Evolutionary conservation across 805 yeast species (phyloP).

Genomic region (Candida manassasensis): DNA sequence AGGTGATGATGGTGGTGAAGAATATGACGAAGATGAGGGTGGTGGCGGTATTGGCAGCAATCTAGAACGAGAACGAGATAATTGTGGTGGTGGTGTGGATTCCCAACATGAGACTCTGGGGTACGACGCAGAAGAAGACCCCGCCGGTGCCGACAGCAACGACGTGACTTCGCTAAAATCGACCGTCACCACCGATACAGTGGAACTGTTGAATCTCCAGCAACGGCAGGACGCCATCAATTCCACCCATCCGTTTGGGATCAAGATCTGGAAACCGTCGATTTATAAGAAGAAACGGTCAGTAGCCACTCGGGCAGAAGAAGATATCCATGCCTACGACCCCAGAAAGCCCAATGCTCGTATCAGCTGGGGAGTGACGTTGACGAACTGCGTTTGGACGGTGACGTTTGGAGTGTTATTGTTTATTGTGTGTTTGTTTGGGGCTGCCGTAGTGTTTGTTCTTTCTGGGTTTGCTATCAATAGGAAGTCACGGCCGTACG

Average conservation of each 20-base stretch:
- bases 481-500: conserved; percentile 57
- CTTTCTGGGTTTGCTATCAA: conserved; percentile 38
- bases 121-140: too few species aligned
- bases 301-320: conserved; percentile 85
- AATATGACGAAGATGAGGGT: conserved; percentile 12
- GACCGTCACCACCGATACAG: conserved; percentile 40
- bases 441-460: conserved; percentile 44
- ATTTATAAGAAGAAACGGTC: conserved; percentile 88
- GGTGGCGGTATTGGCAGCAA: conserved; percentile 7
- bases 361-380: conserved; percentile 56
- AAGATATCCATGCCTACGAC: conserved; percentile 81
- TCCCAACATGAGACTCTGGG: conserved; percentile 17
- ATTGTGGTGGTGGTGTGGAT: conserved; percentile 3
- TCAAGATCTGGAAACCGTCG: conserved; percentile 98
- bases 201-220: conserved; percentile 81
- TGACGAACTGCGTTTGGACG: conserved; percentile 74
- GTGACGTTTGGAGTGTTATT: conserved; percentile 65
- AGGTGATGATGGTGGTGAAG: neutral
- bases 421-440: conserved; percentile 46
- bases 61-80: neutral
- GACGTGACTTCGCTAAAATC: conserved; percentile 26
- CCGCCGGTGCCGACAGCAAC: conserved; percentile 14
- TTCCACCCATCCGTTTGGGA: conserved; percentile 96
- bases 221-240: conserved; percentile 96
- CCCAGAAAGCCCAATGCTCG: conserved; percentile 40